Percentiles rank a stretch among this genome's conserved stretches.
Evolutionary conservation across 192 early-diverging fungal genomes (phyloP).

Genomic region (Backusella morwellensis): DNA sequence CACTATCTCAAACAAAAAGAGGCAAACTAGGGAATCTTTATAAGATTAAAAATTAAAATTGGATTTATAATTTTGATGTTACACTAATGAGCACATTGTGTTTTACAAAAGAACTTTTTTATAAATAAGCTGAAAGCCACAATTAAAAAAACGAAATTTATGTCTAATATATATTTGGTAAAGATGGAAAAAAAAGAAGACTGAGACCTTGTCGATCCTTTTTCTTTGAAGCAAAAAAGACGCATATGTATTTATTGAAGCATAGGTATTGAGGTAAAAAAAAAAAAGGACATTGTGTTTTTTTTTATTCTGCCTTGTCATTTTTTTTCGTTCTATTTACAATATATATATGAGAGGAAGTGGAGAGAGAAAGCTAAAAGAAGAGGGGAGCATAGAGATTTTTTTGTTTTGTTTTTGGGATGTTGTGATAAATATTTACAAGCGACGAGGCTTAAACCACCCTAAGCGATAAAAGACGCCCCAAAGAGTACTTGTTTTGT

Average conservation of each 20-base stretch:
- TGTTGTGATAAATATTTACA: background rate
- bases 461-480: constrained; percentile 84
- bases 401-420: no score
- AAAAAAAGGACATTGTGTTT: background rate
- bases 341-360: background rate
- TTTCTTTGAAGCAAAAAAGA: background rate
- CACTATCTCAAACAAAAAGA: background rate
- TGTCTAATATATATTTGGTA: background rate
- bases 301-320: background rate
- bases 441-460: constrained; percentile 58
- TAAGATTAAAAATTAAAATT: background rate
- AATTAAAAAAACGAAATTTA: background rate
- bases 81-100: background rate
- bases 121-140: background rate
- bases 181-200: background rate
- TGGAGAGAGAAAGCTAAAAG: background rate
- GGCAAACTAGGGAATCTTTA: background rate
- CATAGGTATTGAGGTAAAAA: background rate
- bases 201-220: background rate
- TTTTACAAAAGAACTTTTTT: background rate
- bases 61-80: background rate
- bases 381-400: background rate
- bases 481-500: constrained; percentile 87
- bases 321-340: background rate
- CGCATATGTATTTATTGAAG: no score